These are phyloP conservation scores for Circinella umbellata DNA, from an alignment of 371 early-diverging fungal species.

Conservation along the genomic window DNA sequence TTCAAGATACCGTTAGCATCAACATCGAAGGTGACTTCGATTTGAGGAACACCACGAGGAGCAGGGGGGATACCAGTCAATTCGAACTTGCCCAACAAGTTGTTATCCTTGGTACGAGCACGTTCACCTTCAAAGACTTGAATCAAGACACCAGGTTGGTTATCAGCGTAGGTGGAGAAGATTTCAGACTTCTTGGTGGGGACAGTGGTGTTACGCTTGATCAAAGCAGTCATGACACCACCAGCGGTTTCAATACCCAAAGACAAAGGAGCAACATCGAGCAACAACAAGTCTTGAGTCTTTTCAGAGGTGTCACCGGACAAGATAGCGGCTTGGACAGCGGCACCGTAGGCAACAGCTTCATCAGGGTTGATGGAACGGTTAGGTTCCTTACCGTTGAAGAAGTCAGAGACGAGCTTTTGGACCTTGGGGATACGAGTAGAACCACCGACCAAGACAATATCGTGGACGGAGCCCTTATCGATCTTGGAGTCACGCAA, in stretches of 20 bases:
- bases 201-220: constrained; percentile 97
- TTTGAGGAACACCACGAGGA: constrained; percentile 97
- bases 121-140: constrained; percentile 99
- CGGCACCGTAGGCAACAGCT: constrained; percentile 99
- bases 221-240: constrained; percentile 96
- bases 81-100: constrained; percentile 96
- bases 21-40: constrained; percentile 97
- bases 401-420: constrained; percentile 96
- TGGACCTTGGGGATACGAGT: constrained; percentile 99
- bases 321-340: constrained; percentile 96
- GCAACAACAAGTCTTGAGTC: constrained; percentile 84
- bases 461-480: constrained; percentile 90
- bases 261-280: constrained; percentile 92
- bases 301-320: constrained; percentile 90
- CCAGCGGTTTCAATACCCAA: constrained; percentile 98
- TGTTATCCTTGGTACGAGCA: constrained; percentile 95
- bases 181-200: constrained; percentile 98
- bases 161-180: constrained; percentile 98
- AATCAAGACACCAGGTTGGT: constrained; percentile 98
- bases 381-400: constrained; percentile 97
- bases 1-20: constrained; percentile 98
- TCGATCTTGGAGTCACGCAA: constrained; percentile 92
- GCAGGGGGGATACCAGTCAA: constrained; percentile 96
- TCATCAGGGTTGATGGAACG: constrained; percentile 99
- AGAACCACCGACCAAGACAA: constrained; percentile 98